Evolutionary conservation across 2,329 filamentous ascomycete species (phyloP), one percentile per base, ranked within the genome.

Genomic region (Thermoascus crustaceus): DNA sequence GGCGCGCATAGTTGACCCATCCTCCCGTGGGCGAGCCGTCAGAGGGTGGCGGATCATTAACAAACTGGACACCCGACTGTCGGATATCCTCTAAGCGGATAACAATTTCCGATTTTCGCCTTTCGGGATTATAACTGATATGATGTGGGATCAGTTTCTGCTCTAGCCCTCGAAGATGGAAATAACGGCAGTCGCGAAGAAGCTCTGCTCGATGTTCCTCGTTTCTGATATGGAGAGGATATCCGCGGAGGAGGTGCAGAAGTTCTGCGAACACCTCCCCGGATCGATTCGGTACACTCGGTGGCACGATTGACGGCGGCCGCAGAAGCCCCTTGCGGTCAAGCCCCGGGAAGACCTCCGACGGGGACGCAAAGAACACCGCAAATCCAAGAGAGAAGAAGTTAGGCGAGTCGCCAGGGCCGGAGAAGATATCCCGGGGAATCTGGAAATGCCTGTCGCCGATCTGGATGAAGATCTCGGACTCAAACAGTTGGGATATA

Each of bases 341-440:
- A 1, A 95, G 73, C 1, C 88, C 89, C 0, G 89, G 89, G 48
- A 94, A 95, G 4, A 87, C 74, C 49, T 94, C 82, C 9, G 76
- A 71, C 0, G 84, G 84, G 2, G 77, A 78, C 10, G 80, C 80
- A 66, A 94, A 94, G 71, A 94, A 93, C 49, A 85, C 76, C 23
- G 80, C 82, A 53, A 94, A 94, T 40, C 88, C 88, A 3, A 95
- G 74, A 0, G 86, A 82, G 68, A 96, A 96, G 71, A 87, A 96
- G 60, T 96, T 96, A 8, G 88, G 88, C n/a, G 78, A 80, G 63
- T 96, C 88, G 17, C 88, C 89, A 1, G 87, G 85, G 22, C 76
- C 75, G 19, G 76, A 81, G 60, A 96, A 94, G 42, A 94, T 71
- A 49, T 94, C 85, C 43, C 87, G 82, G 2, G 88, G 84, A 45